Conservation (phyloP, 140 eudicot genomes). For the Flaveria floridana region DNA sequence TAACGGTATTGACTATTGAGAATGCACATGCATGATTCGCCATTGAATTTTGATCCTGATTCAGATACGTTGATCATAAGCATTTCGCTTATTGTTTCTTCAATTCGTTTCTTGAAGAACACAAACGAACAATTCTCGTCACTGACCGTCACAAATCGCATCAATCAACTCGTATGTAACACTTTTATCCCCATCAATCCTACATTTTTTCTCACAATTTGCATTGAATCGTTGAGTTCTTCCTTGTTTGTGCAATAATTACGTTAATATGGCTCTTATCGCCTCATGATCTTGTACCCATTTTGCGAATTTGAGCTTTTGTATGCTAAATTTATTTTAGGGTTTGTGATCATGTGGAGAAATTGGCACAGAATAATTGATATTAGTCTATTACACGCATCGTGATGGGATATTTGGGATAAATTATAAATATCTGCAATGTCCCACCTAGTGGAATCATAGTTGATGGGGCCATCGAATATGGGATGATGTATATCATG, state of each 20-base stretch:
- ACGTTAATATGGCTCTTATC: background rate
- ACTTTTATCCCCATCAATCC: slow-evolving; percentile 15
- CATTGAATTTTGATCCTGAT: slow-evolving; percentile 25
- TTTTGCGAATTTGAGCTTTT: background rate
- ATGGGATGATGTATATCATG: slow-evolving; percentile 6
- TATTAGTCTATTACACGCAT: background rate
- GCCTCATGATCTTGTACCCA: slow-evolving; percentile 13
- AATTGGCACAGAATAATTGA: background rate
- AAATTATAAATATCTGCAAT: slow-evolving; percentile 10
- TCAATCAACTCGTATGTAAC: slow-evolving; percentile 21
- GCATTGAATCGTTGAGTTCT: background rate
- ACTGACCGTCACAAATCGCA: slow-evolving; percentile 21
- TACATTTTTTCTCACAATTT: background rate
- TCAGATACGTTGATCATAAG: background rate
- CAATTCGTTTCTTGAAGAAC: background rate
- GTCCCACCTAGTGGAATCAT: slow-evolving; percentile 11
- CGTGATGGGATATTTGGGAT: background rate
- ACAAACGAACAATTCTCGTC: background rate
- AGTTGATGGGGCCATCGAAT: slow-evolving; percentile 6
- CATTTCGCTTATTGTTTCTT: slow-evolving; percentile 18
- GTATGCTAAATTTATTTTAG: background rate
- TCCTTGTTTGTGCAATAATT: background rate
- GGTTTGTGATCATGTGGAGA: background rate
- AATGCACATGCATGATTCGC: slow-evolving; percentile 24
- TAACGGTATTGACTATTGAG: slow-evolving; percentile 23